Percentiles rank a stretch among this genome's conserved stretches.
Evolutionary conservation across 176 grass and related monocot genomes (phyloP).

Genomic region (Eleusine indica): DNA sequence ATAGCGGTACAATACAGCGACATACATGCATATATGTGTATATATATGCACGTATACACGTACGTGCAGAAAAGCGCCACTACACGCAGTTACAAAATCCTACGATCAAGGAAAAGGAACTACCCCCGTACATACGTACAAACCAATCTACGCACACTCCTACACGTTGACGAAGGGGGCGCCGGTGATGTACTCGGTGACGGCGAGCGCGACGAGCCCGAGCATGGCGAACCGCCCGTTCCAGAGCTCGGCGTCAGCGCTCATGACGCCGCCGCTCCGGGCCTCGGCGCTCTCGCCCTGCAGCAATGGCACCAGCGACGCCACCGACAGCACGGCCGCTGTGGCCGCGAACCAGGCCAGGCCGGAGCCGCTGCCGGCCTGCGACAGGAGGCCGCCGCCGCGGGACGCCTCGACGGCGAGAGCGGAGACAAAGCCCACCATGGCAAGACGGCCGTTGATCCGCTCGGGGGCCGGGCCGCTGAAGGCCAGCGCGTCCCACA

Average conservation of each 20-base stretch:
- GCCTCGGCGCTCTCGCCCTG: constrained; percentile 48
- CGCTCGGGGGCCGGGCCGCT: constrained; percentile 61
- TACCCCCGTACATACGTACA: background rate
- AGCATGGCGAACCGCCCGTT: constrained; percentile 86
- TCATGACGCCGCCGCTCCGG: constrained; percentile 40
- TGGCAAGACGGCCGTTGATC: constrained; percentile 67
- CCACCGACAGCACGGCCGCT: constrained; percentile 44
- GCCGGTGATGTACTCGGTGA: constrained; percentile 81
- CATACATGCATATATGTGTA: too few species aligned
- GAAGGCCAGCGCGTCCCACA: constrained; percentile 61
- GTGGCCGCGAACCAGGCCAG: constrained; percentile 47
- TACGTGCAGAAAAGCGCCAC: too few species aligned
- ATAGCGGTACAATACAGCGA: too few species aligned
- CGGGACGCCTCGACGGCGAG: constrained; percentile 49
- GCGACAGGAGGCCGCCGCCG: constrained; percentile 40
- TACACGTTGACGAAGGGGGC: constrained; percentile 53
- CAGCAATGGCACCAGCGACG: constrained; percentile 70
- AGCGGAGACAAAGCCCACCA: constrained; percentile 65
- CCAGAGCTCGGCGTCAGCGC: constrained; percentile 71
- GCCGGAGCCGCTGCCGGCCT: constrained; percentile 51
- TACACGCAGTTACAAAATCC: too few species aligned
- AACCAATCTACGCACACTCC: background rate
- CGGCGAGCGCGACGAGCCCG: constrained; percentile 63
- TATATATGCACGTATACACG: too few species aligned
- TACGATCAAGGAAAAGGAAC: too few species aligned